Conservation (phyloP, 1,139 yeast genomes). For the Yamadazyma dendronema region DNA sequence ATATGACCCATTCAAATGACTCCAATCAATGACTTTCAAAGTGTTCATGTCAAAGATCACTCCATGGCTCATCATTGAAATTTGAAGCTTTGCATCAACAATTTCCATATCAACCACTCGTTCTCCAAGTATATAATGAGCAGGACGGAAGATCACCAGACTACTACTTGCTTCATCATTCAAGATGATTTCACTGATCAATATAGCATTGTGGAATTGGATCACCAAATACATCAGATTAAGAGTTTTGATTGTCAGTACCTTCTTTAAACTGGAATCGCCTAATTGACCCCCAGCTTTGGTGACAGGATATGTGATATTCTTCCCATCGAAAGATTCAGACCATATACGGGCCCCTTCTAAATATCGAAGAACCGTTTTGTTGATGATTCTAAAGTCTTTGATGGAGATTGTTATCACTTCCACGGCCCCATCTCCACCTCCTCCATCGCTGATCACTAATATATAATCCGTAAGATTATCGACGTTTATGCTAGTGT, state of each 20-base stretch:
- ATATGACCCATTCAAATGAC: neutral
- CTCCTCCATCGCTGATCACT: conserved; percentile 14
- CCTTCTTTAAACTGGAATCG: conserved; percentile 2
- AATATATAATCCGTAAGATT: conserved; percentile 16
- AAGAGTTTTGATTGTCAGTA: neutral
- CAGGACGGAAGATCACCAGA: conserved; percentile 12
- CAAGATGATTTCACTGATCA: conserved; percentile 11
- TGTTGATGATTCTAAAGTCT: conserved; percentile 18
- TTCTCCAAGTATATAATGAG: conserved; percentile 12
- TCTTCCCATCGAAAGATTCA: conserved; percentile 11
- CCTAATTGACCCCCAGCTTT: conserved; percentile 1
- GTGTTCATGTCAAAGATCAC: conserved; percentile 6
- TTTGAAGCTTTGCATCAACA: conserved; percentile 2
- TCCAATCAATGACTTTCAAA: neutral
- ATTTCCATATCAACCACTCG: conserved; percentile 3
- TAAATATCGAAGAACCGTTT: conserved; percentile 2
- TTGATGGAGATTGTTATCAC: conserved; percentile 19
- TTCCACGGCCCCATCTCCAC: conserved; percentile 12
- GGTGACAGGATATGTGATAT: conserved; percentile 8
- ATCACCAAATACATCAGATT: conserved; percentile 10
- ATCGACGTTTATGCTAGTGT: conserved; percentile 9
- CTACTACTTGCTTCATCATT: conserved; percentile 9
- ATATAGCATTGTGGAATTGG: conserved; percentile 11
- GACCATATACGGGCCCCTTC: conserved; percentile 11
- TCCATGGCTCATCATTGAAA: conserved; percentile 8